Base-by-base conservation (phyloP, 2,329 filamentous ascomycete genomes). In the Cladosporium sp. region DNA sequence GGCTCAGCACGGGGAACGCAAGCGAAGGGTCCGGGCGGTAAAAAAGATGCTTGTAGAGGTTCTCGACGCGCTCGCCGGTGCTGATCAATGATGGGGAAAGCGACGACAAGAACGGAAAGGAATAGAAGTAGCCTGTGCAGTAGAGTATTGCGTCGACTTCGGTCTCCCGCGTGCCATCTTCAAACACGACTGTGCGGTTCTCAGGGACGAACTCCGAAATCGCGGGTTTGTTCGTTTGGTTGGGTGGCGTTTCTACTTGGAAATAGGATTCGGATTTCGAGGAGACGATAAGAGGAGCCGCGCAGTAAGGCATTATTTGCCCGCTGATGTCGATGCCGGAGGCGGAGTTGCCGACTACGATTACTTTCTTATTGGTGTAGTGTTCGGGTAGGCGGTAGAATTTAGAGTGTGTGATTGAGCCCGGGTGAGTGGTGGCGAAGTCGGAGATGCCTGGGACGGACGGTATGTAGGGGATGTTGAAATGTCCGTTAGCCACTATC, bases 61-160 rank as follows among this genome's bases (percentile, higher is more conserved):
- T 82, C 56, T 84, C 75, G 1, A 91, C 83, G 28, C 86, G 79
- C 33, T 78, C 79, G 1, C 91, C 91, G 51, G 83, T 79, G 0
- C 80, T 83, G 52, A 91, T 77, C 2, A 89, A 66, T 0, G 80
- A 74, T 0, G 82, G 77, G 14, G 55, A 35, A 3, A 81, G 63
- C 0, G 67, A 66, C 2, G 69, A 67, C 3, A 84, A 66, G 63
- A 95, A 96, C 0, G 90, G 89, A 54, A 86, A 87, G 4, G 85
- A 84, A 70, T 88, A 95, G 53, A 95, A 80, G 63, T 95, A 97
- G 0, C 92, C 92, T 0, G 92, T 96, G 67, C 88, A 91, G 69
- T 92, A 96, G 28, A 97, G 67, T 5, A 96, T 73, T 1, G 82
- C 79, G 63, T 96, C 91, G 52, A 97, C 70, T 33, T 83, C 73